These are phyloP conservation scores for Magnaporthales sp. DNA, from an alignment of 2,329 filamentous ascomycete species.

Conservation along the genomic window DNA sequence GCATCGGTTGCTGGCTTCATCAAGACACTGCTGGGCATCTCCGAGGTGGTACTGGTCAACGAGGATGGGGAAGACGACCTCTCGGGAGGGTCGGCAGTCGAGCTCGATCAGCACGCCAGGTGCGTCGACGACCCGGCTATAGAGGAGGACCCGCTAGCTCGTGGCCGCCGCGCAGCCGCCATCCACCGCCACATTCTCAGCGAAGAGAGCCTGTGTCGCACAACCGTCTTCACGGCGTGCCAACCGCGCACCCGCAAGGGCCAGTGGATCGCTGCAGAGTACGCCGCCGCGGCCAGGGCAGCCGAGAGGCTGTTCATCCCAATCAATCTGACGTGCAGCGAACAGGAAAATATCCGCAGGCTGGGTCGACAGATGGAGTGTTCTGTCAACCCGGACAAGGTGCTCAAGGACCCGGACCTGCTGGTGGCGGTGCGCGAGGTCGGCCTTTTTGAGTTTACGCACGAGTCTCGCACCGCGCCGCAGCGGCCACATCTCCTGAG, in stretches of 20 bases:
- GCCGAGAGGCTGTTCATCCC: conserved; percentile 19
- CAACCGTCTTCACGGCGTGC: conserved; percentile 19
- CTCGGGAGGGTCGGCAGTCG: neutral
- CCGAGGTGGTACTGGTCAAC: conserved; percentile 20
- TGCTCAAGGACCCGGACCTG: neutral
- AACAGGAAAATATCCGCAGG: conserved; percentile 16
- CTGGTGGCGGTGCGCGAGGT: neutral
- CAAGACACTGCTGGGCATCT: conserved; percentile 18
- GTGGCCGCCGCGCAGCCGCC: neutral
- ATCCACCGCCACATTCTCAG: conserved; percentile 10
- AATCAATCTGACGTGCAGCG: conserved; percentile 16
- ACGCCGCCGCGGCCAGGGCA: conserved; percentile 15
- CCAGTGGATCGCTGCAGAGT: conserved; percentile 13
- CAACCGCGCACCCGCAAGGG: conserved; percentile 16
- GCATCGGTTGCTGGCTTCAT: conserved; percentile 22
- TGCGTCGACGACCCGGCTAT: conserved; percentile 4
- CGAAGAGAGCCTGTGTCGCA: conserved; percentile 7
- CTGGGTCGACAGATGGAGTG: conserved; percentile 2
- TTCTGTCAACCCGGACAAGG: conserved; percentile 6
- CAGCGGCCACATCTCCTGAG: neutral
- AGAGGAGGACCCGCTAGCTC: neutral
- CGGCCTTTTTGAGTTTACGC: conserved; percentile 9
- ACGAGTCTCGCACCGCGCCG: neutral
- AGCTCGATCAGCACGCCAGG: conserved; percentile 7
- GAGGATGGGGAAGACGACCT: conserved; percentile 9